These are phyloP conservation scores for Phytophthora quininea DNA, from an alignment of 352 stramenopile genomes.

Conservation along the genomic window DNA sequence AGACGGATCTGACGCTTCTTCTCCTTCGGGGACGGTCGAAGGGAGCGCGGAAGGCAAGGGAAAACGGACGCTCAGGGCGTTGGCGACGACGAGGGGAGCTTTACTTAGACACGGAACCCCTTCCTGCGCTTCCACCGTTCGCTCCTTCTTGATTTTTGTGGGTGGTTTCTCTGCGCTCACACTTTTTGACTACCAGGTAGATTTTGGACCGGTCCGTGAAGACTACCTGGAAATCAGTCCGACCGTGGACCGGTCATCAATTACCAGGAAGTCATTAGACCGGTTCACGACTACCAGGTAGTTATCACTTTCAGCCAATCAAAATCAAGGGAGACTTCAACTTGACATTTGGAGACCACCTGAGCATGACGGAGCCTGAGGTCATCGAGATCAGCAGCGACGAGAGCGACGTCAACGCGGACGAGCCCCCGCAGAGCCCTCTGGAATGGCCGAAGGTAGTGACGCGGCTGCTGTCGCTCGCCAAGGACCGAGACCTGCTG, in stretches of 20 bases:
- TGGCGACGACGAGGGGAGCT: background rate
- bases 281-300: too few relatives aligned
- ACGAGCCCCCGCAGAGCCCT: background rate
- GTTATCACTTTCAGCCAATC: too few relatives aligned
- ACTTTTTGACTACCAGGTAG: background rate
- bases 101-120: background rate
- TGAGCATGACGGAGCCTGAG: background rate
- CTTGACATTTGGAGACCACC: slow-evolving; percentile 4
- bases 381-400: slow-evolving; percentile 34
- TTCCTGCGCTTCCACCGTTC: background rate
- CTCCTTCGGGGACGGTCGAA: background rate
- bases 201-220: background rate
- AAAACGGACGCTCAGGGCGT: slow-evolving; percentile 14
- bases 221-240: background rate
- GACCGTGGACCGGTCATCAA: too few relatives aligned
- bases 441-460: slow-evolving; percentile 22
- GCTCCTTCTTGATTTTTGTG: slow-evolving; percentile 8
- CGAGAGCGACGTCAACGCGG: slow-evolving; percentile 1
- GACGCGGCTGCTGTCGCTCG: slow-evolving; percentile 20
- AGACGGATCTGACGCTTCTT: background rate
- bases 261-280: too few relatives aligned
- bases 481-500: slow-evolving; percentile 21
- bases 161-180: slow-evolving; percentile 2
- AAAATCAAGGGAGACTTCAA: slow-evolving; percentile 1
- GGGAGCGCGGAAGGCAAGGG: too few relatives aligned